Evolutionary conservation across 441 rosid genomes (phyloP), one percentile per base, ranked within the genome.

Genomic region (Manihot esculenta): DNA sequence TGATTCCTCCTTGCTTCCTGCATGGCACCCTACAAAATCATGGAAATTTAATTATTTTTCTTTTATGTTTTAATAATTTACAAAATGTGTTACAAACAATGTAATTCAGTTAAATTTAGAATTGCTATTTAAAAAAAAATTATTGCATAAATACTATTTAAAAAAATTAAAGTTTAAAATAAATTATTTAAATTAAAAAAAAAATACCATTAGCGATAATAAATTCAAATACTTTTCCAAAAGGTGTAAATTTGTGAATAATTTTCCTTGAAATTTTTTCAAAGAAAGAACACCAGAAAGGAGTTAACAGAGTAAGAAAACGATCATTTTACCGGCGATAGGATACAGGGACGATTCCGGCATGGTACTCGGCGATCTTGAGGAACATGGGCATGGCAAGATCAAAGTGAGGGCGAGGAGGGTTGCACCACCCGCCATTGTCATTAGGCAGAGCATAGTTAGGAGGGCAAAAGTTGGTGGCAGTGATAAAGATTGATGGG

Each of bases 361-460:
- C 96, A 0, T 90, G 87, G 69, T 87, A 92, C 74, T 87, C 86
- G 7, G 97, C 97, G 26, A 92, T 86, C 75, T 83, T 88, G 69
- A 92, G 91, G 79, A 92, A 90, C 86, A 88, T 84, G 24, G 97
- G 97, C 97, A 90, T 90, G 69, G 97, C 91, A 1, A 92, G 92
- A 69, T 92, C 97, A 71, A 92, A 92, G 64, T 92, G 97, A 33
- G 91, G 75, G 14, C 92, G 88, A 59, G 98, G 98, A 45, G 98
- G 98, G 74, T 92, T 92, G 74, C 96, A 92, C 96, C 97, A 92
- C 3, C 97, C 97, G 13, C 97, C 96, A 71, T 89, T 79, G 81
- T 92, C 93, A 35, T 74, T 89, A 9, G 96, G 81, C 14, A 62
- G 83, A 35, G 91, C 98, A 12, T 64, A 86, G 63, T 90, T 92